Conservation (phyloP, 2,329 filamentous ascomycete genomes). For the Xylariaceae sp. region DNA sequence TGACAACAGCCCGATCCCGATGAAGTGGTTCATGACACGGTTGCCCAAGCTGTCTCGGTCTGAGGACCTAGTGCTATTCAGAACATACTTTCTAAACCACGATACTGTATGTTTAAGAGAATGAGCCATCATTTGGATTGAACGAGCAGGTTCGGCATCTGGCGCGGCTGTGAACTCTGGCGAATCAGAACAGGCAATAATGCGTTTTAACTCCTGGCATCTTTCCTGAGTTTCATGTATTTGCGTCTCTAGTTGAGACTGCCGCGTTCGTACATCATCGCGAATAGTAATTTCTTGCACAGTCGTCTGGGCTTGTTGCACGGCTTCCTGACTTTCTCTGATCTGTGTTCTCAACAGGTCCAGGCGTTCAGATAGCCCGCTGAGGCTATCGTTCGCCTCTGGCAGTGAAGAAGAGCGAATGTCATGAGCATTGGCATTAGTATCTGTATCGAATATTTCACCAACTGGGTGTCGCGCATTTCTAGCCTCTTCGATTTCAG, state of each 20-base stretch:
- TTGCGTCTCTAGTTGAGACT: neutral
- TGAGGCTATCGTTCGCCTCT: too few relatives aligned
- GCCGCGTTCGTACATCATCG: neutral
- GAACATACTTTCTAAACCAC: constrained; percentile 1
- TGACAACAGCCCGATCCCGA: constrained; percentile 4
- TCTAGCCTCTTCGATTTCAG: constrained; percentile 5
- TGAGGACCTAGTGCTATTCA: neutral
- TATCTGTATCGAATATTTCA: neutral
- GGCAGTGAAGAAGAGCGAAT: too few relatives aligned
- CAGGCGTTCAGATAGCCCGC: too few relatives aligned
- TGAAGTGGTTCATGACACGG: neutral
- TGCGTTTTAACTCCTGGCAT: constrained; percentile 1
- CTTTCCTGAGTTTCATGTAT: neutral
- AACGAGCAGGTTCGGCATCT: constrained; percentile 1
- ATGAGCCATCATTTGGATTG: constrained; percentile 1
- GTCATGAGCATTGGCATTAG: too few relatives aligned
- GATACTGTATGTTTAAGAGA: constrained; percentile 4
- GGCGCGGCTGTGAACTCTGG: neutral
- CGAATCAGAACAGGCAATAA: neutral
- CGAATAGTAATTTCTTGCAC: constrained; percentile 6
- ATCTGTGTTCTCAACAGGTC: constrained; percentile 1
- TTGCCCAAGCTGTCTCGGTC: neutral
- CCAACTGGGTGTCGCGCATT: neutral
- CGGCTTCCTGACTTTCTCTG: constrained; percentile 4
- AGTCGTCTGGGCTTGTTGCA: constrained; percentile 5